Evolutionary conservation across 768 basidiomycete species (phyloP), one percentile per base, ranked within the genome.

Genomic region (Cytidiella melzeri): DNA sequence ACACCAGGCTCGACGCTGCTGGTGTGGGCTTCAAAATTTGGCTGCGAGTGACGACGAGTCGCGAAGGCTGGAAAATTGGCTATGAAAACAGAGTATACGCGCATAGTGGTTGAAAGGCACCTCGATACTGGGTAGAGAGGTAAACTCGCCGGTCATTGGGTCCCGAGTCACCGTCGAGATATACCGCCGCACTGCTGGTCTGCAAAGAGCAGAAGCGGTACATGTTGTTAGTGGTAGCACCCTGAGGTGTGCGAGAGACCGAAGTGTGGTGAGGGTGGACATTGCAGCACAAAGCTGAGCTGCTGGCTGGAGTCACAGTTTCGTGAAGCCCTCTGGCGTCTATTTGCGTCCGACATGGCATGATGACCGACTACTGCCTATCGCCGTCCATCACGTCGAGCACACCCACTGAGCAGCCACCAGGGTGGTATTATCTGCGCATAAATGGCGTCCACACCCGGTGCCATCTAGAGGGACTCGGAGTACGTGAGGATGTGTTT

Each of bases 1-100:
- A 98, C 5, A 85, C 73, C 48, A 96, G 76, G 27, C 73, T 73
- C 1, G 81, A 76, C 10, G 83, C 72, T 0, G 81, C 75, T 2
- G 92, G 89, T 5, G 79, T 70, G 5, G 73, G 65, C 55, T 79
- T 79, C 0, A 86, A 89, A 23, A 69, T 74, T 19, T 64, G 18
- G 26, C 72, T 83, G 42, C 62, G 66, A 9, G 61, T 67, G 21
- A 86, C 57, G 52, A 79, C 68, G 37, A 88, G 74, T 38, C 66
- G 64, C 1, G 74, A 73, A 39, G 75, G 71, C 85, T 45, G 41
- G 5, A 4, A 28, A 5, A 48, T 25, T 48, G 7, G 40, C 36
- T 12, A 39, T 19, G 5, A 18, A 28, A n/a, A 45, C 23, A 15
- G 44, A 28, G 9, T 42, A 2, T 2, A 49, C 5, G 26, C 25